Evolutionary conservation across 1,139 yeast species (phyloP).

Genomic region (Wickerhamomyces sp.): DNA sequence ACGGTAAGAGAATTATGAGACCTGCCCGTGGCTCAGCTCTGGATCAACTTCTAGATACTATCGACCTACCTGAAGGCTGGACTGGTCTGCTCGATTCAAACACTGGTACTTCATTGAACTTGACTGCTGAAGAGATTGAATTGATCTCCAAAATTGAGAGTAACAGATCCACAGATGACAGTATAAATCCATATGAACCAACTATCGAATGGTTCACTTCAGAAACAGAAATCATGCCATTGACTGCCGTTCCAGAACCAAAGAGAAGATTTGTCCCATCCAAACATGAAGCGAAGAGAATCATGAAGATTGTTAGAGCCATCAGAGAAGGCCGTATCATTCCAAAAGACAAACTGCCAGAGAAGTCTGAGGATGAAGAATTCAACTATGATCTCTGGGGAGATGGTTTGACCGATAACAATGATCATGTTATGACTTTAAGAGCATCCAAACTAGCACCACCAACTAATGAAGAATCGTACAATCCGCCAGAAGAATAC

Average conservation of each 20-base stretch:
- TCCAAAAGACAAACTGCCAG: slow-evolving; percentile 53
- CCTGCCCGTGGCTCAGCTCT: slow-evolving; percentile 97
- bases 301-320: slow-evolving; percentile 94
- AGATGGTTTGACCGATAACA: slow-evolving; percentile 48
- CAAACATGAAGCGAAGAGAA: slow-evolving; percentile 91
- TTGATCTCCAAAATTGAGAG: slow-evolving; percentile 80
- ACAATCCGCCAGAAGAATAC: slow-evolving; percentile 97
- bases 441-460: slow-evolving; percentile 96
- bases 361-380: slow-evolving; percentile 46
- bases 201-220: slow-evolving; percentile 94
- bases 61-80: slow-evolving; percentile 97
- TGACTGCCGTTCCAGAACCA: slow-evolving; percentile 93
- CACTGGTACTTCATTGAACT: slow-evolving; percentile 83
- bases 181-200: slow-evolving; percentile 85
- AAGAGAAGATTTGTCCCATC: slow-evolving; percentile 96
- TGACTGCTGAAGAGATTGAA: slow-evolving; percentile 86
- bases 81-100: slow-evolving; percentile 90
- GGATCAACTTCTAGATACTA: slow-evolving; percentile 80
- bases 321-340: slow-evolving; percentile 93
- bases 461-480: slow-evolving; percentile 94
- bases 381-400: slow-evolving; percentile 82
- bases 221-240: slow-evolving; percentile 83
- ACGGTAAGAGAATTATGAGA: slow-evolving; percentile 97
- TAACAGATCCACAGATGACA: slow-evolving; percentile 79
- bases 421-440: slow-evolving; percentile 80